phyloP scores from a whole-genome alignment of 768 basidiomycete genomes.

The Serendipita indica region DNA sequence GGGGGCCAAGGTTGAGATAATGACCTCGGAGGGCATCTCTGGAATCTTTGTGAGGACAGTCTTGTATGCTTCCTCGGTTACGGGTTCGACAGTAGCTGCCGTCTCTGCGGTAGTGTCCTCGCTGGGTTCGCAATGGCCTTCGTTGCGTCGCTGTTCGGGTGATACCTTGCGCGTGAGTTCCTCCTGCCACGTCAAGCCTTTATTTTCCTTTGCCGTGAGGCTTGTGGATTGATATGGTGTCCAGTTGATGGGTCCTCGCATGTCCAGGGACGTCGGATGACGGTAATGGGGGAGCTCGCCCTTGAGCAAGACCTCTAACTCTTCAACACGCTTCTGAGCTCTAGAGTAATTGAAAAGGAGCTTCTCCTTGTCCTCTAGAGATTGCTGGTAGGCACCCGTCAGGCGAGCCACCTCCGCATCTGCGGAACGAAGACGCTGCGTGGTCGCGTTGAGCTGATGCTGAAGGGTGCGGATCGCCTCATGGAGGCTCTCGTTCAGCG shows the following conservation, averaged over 20 bases:
- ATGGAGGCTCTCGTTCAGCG: neutral
- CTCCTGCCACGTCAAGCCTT: slow-evolving; percentile 6
- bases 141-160: neutral
- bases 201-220: neutral
- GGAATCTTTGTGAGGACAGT: slow-evolving; percentile 2
- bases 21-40: slow-evolving; percentile 8
- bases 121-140: neutral
- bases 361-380: neutral
- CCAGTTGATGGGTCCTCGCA: neutral
- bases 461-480: neutral
- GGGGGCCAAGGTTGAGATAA: neutral
- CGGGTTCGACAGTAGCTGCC: neutral
- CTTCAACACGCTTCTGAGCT: neutral
- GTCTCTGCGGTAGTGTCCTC: neutral
- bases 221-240: neutral
- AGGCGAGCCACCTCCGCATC: neutral
- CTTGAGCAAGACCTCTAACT: neutral
- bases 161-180: neutral
- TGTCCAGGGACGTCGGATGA: neutral
- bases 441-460: neutral
- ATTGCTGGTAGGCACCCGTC: neutral
- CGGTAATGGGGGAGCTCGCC: neutral
- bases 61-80: neutral
- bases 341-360: neutral
- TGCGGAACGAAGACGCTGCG: neutral